These are phyloP conservation scores for Jatropha multifida DNA, from an alignment of 441 rosid genomes.

Conservation along the genomic window DNA sequence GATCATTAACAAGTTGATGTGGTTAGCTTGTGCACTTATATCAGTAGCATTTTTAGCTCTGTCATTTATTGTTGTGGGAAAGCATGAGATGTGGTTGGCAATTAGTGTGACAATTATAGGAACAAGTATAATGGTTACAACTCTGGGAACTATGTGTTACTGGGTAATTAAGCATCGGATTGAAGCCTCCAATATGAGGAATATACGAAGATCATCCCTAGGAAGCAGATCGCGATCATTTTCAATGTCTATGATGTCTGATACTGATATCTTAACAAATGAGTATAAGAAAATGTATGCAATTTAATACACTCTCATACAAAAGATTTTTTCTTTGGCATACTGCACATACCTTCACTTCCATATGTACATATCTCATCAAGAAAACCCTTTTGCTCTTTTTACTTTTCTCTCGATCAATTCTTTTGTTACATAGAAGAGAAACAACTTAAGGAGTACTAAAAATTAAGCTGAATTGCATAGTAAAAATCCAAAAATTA, in stretches of 20 bases:
- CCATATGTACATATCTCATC: slow-evolving; percentile 25
- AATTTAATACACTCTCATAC: slow-evolving; percentile 35
- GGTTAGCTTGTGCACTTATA: slow-evolving; percentile 81
- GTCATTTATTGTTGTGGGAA: slow-evolving; percentile 76
- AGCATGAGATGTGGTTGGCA: slow-evolving; percentile 63
- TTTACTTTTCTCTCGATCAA: neutral
- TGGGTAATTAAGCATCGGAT: slow-evolving; percentile 84
- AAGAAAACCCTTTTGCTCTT: neutral
- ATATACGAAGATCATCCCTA: slow-evolving; percentile 53
- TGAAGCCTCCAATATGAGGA: slow-evolving; percentile 70
- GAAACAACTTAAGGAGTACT: too few species aligned
- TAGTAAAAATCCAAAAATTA: too few species aligned
- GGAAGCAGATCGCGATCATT: slow-evolving; percentile 62
- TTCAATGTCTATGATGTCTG: slow-evolving; percentile 57
- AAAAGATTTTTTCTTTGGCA: neutral
- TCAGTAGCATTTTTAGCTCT: slow-evolving; percentile 78
- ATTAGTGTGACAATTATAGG: slow-evolving; percentile 73
- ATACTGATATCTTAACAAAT: slow-evolving; percentile 62
- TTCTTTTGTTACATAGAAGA: too few species aligned
- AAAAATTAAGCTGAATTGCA: too few species aligned
- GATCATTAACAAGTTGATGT: slow-evolving; percentile 84
- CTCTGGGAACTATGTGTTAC: slow-evolving; percentile 81
- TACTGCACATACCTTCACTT: slow-evolving; percentile 10
- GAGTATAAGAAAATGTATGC: slow-evolving; percentile 91
- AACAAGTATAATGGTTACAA: slow-evolving; percentile 71